A percentile compares a stretch with the other conserved stretches of the same genome.
Conservation (phyloP, 306 rosid species). For the Bauhinia variegata region DNA sequence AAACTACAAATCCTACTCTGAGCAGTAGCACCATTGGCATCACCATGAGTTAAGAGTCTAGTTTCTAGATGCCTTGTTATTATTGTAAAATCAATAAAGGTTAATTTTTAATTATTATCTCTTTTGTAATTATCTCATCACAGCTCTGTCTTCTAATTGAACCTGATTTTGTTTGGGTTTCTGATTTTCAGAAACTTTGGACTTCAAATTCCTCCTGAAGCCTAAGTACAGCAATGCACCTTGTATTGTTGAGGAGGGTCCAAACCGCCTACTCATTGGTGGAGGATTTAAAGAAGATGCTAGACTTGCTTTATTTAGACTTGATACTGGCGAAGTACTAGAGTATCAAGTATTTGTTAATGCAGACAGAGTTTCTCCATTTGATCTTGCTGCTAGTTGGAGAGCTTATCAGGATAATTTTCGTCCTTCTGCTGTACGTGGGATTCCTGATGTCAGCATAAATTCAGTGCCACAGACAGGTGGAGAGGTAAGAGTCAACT, state of each 20-base stretch:
- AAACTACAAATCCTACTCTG: slow-evolving; percentile 1
- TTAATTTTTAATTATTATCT: neutral
- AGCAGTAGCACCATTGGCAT: slow-evolving; percentile 30
- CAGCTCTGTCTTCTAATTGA: slow-evolving; percentile 22
- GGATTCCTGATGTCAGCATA: slow-evolving; percentile 93
- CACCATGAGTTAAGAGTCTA: neutral
- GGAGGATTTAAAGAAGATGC: slow-evolving; percentile 91
- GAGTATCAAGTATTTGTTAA: slow-evolving; percentile 85
- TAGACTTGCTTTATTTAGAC: slow-evolving; percentile 78
- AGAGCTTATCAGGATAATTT: slow-evolving; percentile 95
- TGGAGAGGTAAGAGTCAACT: slow-evolving; percentile 58
- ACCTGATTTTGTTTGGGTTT: slow-evolving; percentile 32
- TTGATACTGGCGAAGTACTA: slow-evolving; percentile 62
- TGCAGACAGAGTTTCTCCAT: slow-evolving; percentile 93
- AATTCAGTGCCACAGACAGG: slow-evolving; percentile 68
- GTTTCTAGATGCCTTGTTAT: neutral
- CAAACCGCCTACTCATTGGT: slow-evolving; percentile 74
- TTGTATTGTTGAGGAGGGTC: slow-evolving; percentile 90
- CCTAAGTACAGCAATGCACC: slow-evolving; percentile 68
- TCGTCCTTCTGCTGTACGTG: slow-evolving; percentile 88
- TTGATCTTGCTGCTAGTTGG: slow-evolving; percentile 99
- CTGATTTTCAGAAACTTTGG: slow-evolving; percentile 75
- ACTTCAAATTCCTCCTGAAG: slow-evolving; percentile 92
- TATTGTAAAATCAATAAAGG: neutral
- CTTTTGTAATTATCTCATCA: neutral